Percentiles rank a stretch among this genome's conserved stretches.
These are phyloP conservation scores for Vigna mungo DNA, from an alignment of 306 rosid genomes.

Conservation along the genomic window DNA sequence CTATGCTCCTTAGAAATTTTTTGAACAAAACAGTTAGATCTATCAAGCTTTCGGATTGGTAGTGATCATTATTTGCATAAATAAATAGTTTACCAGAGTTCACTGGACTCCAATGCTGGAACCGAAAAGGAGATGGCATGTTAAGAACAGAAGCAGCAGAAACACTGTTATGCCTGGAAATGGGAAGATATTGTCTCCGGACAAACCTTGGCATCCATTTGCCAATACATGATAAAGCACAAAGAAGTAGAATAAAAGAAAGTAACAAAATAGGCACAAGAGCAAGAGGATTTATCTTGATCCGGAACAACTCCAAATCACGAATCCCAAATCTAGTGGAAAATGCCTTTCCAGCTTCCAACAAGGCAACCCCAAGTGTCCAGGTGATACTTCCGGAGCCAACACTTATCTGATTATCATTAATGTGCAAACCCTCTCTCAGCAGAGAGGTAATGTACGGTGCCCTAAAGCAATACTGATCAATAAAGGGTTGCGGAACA, in stretches of 20 bases:
- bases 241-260: conserved; percentile 71
- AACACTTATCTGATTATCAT: conserved; percentile 69
- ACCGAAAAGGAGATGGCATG: conserved; percentile 77
- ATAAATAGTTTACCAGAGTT: conserved; percentile 69
- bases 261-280: conserved; percentile 64
- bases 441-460: conserved; percentile 82
- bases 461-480: conserved; percentile 98
- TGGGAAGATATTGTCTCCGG: conserved; percentile 79
- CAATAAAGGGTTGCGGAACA: conserved; percentile 92
- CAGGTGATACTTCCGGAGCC: conserved; percentile 97
- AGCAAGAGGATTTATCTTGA: conserved; percentile 70
- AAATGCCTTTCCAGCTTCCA: conserved; percentile 86
- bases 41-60: conserved; percentile 29
- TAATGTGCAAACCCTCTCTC: conserved; percentile 91
- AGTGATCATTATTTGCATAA: conserved; percentile 28
- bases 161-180: conserved; percentile 70
- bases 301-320: conserved; percentile 61
- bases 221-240: conserved; percentile 72
- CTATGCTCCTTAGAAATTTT: conserved; percentile 12
- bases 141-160: conserved; percentile 75
- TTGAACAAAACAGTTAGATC: conserved; percentile 16
- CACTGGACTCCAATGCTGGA: conserved; percentile 87
- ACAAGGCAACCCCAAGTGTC: conserved; percentile 95
- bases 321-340: conserved; percentile 62
- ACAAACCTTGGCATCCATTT: conserved; percentile 77